Evolutionary conservation across 2,329 filamentous ascomycete genomes (phyloP), one percentile per base, ranked within the genome.

Genomic region (Exophiala dermatitidis): DNA sequence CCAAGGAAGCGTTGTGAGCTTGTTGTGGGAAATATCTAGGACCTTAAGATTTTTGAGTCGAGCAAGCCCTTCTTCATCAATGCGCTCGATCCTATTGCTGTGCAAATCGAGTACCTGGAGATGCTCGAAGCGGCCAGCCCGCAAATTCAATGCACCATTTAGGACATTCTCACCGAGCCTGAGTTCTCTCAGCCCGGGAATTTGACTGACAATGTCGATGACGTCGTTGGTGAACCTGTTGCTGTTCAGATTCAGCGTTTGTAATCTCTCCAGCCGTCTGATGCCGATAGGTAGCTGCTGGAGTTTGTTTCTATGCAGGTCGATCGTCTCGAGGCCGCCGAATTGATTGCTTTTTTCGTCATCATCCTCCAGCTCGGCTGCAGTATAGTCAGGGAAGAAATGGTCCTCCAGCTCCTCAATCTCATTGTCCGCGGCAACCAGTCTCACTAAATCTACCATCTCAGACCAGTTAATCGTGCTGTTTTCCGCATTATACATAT

Each of bases 401-500:
- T 75, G 72, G 12, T 93, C 87, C 2, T 82, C 79, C 33, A 97
- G 75, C 32, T 76, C 74, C 63, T 88, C 82, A 45, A 98, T 70
- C 64, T 95, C 88, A 64, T 98, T 97, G 65, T 95, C 90, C 5
- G 91, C 90, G 4, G 87, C 90, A 59, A 93, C 81, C 46, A 97
- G 83, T 56, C 86, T 83, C 0, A 84, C 86, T 43, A 97, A 72
- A 65, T 97, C 91, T 7, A 97, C 88, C 54, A 86, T 85, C 68
- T 97, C 91, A 1, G 90, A 90, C 93, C 93, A 97, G 33, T 84
- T 82, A 26, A 78, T 73, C 8, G 74, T 76, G 36, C 84, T 81
- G 51, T 80, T 77, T 49, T 90, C 83, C 30, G 53, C 26, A 62
- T 90, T 86, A 67, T 96, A 97, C 90, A 97, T 97, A 50, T 83